phyloP scores from a whole-genome alignment of 225 moss, liverwort and hornwort species.

The Neckera pumila region DNA sequence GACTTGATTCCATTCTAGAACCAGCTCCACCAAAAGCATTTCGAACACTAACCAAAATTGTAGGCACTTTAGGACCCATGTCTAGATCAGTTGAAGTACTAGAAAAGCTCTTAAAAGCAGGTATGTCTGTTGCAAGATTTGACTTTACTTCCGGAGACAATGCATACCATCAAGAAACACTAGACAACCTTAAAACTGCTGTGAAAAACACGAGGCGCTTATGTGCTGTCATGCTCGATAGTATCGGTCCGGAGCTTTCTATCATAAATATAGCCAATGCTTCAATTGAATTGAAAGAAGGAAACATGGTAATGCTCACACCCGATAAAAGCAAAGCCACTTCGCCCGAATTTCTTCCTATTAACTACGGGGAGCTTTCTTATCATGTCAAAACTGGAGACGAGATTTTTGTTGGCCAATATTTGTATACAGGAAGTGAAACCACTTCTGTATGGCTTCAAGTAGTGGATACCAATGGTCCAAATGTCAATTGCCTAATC shows the following conservation, averaged over 20 bases:
- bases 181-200: constrained; percentile 25
- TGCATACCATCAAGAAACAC: constrained; percentile 32
- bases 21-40: constrained; percentile 34
- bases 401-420: constrained; percentile 79
- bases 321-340: constrained; percentile 44
- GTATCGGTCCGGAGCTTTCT: constrained; percentile 68
- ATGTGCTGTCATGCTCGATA: constrained; percentile 75
- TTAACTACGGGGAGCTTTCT: constrained; percentile 59
- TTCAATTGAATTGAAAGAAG: constrained; percentile 38
- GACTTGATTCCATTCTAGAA: constrained; percentile 68
- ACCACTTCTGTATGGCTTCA: constrained; percentile 51
- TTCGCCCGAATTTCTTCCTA: constrained; percentile 36
- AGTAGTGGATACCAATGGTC: constrained; percentile 63
- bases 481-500: constrained; percentile 45
- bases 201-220: constrained; percentile 24
- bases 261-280: constrained; percentile 34
- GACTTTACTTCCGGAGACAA: constrained; percentile 36
- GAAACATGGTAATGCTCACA: constrained; percentile 34
- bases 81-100: constrained; percentile 56
- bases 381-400: constrained; percentile 65
- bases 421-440: constrained; percentile 80
- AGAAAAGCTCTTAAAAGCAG: constrained; percentile 54
- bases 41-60: constrained; percentile 55
- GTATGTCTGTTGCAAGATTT: constrained; percentile 67
- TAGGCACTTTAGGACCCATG: constrained; percentile 44